Evolutionary conservation across 495 filamentous ascomycete species (phyloP).

Genomic region (Podospora pseudocomata): DNA sequence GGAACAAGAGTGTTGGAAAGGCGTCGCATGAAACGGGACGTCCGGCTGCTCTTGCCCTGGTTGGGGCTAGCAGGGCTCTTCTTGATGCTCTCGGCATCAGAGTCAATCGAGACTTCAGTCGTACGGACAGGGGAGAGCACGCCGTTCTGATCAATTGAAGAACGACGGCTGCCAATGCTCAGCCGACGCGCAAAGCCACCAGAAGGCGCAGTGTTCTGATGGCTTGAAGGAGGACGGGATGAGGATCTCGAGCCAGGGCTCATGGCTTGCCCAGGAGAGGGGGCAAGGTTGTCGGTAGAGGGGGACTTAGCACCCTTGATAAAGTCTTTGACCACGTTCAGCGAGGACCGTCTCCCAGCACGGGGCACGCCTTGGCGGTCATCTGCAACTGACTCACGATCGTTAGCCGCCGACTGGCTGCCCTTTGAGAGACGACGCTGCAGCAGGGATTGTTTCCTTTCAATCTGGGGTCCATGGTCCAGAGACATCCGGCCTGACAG

Average conservation of each 20-base stretch:
- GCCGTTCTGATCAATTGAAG: constrained; percentile 34
- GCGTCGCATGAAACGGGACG: constrained; percentile 73
- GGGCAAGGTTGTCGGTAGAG: constrained; percentile 39
- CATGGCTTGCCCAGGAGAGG: constrained; percentile 22
- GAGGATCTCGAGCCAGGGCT: constrained; percentile 39
- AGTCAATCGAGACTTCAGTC: constrained; percentile 31
- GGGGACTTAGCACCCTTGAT: constrained; percentile 43
- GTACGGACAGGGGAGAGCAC: constrained; percentile 32
- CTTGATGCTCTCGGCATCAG: constrained; percentile 30
- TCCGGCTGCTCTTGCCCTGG: constrained; percentile 52
- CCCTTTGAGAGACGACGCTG: constrained; percentile 37
- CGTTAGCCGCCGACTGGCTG: constrained; percentile 30
- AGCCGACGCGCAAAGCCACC: constrained; percentile 37
- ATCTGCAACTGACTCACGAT: constrained; percentile 25
- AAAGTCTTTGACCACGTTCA: constrained; percentile 51
- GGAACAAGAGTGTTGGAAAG: constrained; percentile 65
- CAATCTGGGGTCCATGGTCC: constrained; percentile 22
- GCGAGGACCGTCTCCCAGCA: constrained; percentile 43
- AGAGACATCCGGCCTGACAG: constrained; percentile 10
- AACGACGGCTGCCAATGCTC: constrained; percentile 45
- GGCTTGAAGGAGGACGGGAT: constrained; percentile 40
- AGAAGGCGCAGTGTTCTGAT: constrained; percentile 20
- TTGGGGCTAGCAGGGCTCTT: constrained; percentile 26
- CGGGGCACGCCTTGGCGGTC: constrained; percentile 29
- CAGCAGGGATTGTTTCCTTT: constrained; percentile 31